Conservation (phyloP, 176 grass and related monocot species). For the Cocos nucifera region DNA sequence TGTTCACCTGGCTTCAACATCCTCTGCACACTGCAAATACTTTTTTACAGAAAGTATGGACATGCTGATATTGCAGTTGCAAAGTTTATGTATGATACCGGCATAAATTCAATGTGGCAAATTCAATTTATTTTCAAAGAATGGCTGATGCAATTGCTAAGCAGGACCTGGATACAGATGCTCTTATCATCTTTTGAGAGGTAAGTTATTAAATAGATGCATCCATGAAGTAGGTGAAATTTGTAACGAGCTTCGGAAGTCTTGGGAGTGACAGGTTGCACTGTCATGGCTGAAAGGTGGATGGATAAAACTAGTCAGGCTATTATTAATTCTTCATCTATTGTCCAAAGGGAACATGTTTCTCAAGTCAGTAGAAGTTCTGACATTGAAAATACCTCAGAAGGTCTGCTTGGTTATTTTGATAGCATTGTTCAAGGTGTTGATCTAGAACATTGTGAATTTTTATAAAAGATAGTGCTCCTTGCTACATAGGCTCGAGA, state of each 20-base stretch:
- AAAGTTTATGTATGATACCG: constrained; percentile 17
- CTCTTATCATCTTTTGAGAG: background rate
- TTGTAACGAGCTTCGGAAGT: constrained; percentile 14
- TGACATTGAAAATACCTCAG: background rate
- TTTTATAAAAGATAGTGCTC: constrained; percentile 30
- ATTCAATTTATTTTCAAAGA: constrained; percentile 11
- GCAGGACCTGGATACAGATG: constrained; percentile 16
- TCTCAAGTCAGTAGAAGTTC: constrained; percentile 12
- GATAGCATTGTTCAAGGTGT: constrained; percentile 26
- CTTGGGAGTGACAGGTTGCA: constrained; percentile 14
- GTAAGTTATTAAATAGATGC: constrained; percentile 9
- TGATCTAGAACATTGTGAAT: constrained; percentile 33
- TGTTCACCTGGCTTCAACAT: background rate
- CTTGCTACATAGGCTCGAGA: constrained; percentile 34
- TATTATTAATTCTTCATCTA: constrained; percentile 8
- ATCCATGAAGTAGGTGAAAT: constrained; percentile 11
- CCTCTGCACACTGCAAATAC: background rate
- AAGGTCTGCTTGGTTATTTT: constrained; percentile 5
- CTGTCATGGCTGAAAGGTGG: constrained; percentile 13
- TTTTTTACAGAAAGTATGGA: constrained; percentile 15
- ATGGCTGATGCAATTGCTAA: constrained; percentile 19
- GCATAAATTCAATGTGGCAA: background rate
- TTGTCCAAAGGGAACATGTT: constrained; percentile 13
- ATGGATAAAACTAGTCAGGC: constrained; percentile 1
- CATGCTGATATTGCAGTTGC: constrained; percentile 14